A percentile compares a stretch with the other conserved stretches of the same genome.
phyloP scores from a whole-genome alignment of 345 rosid species.

The Boechera retrofracta region DNA sequence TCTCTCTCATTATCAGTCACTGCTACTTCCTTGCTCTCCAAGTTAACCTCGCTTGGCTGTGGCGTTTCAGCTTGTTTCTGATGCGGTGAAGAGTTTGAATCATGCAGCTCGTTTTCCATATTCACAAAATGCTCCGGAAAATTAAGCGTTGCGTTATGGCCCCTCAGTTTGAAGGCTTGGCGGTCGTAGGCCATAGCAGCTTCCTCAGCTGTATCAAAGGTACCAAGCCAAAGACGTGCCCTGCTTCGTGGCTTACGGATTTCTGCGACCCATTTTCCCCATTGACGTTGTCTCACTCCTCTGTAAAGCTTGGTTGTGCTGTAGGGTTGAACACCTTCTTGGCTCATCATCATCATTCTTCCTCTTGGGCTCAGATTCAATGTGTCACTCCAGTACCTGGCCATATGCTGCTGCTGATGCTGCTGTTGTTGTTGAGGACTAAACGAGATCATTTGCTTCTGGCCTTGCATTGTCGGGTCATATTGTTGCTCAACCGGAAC shows the following conservation, averaged over 20 bases:
- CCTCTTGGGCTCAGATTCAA: constrained; percentile 80
- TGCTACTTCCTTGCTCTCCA: constrained; percentile 38
- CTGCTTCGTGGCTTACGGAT: constrained; percentile 94
- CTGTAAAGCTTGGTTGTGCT: constrained; percentile 84
- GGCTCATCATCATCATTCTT: constrained; percentile 85
- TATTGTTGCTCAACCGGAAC: constrained; percentile 25
- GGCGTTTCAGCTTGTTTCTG: constrained; percentile 26
- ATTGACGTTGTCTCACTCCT: constrained; percentile 97
- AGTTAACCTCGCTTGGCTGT: constrained; percentile 25
- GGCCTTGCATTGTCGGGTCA: constrained; percentile 22
- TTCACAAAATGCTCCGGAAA: constrained; percentile 86
- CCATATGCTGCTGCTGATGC: constrained; percentile 69
- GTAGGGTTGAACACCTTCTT: constrained; percentile 58
- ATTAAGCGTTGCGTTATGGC: constrained; percentile 95
- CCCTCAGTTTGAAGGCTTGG: constrained; percentile 87
- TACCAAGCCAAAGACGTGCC: constrained; percentile 93
- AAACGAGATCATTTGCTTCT: constrained; percentile 81
- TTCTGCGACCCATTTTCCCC: constrained; percentile 99
- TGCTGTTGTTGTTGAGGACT: constrained; percentile 61
- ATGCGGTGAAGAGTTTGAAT: constrained; percentile 11
- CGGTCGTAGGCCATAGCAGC: constrained; percentile 98
- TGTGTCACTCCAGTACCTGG: constrained; percentile 69
- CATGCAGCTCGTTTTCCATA: constrained; percentile 47
- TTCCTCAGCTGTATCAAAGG: constrained; percentile 93
- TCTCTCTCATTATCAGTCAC: constrained; percentile 28